Base-by-base conservation (phyloP, 306 rosid species). In the Dryas alaskensis region DNA sequence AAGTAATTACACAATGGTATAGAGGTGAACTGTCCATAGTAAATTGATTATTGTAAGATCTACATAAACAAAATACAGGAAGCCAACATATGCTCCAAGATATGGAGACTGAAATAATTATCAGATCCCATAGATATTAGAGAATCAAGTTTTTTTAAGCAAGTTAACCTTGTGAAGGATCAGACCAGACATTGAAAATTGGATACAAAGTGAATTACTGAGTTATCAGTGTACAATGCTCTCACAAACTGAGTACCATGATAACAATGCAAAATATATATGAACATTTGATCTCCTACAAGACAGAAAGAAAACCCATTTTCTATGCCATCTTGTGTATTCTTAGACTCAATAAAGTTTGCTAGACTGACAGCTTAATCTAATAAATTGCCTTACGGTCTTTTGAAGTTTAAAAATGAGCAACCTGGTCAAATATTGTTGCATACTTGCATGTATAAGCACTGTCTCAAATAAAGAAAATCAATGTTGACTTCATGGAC, bases 1-100 rank as follows among this genome's bases (percentile, higher is more conserved):
- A 59, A 70, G 75, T 12, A 60, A 80, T 49, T 61, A 70, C 47
- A 65, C 19, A 45, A 76, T 51, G 65, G 53, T 4, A 58, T 17
- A 57, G n/a, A 66, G 62, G 64, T 49, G 46, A 79, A 45, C 52
- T 8, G 10, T 49, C 54, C 53, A 71, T 31, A 55, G 5, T 42
- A 65, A 55, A 58, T 16, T 4, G 22, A 67, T 37, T 9, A 31
- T 63, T n/a, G 6, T 46, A 47, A 57, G 50, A 55, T 39, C 46
- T 12, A 57, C 25, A 14, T 14, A 19, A 55, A 9, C 17, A 11
- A 42, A 43, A 43, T 64, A 9, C 31, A 42, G 50, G 37, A 64
- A 62, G 13, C 68, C 47, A 61, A 61, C 22, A 61, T 61, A 61
- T 17, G 51, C 12, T 64, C 51, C 69, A 43, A 4, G 8, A 64